Percentiles rank a stretch among this genome's conserved stretches.
These are phyloP conservation scores for Amaranthus palmeri DNA, from an alignment of 148 eudicot species.

Conservation along the genomic window DNA sequence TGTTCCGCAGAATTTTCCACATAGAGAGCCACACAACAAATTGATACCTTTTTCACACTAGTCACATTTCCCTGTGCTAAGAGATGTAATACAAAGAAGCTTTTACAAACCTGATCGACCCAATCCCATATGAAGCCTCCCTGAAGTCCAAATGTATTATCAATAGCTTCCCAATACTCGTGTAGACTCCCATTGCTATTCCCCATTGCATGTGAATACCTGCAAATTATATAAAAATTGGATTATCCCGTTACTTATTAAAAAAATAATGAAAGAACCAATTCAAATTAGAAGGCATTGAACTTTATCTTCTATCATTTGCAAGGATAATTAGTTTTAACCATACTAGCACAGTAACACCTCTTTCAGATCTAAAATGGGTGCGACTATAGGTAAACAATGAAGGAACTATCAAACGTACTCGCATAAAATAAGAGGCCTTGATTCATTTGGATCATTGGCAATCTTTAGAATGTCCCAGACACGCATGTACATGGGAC, in stretches of 20 bases:
- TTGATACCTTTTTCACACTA: no score
- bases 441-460: conserved; percentile 71
- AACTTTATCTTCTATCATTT: background rate
- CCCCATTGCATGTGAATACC: conserved; percentile 98
- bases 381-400: background rate
- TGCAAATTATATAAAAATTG: conserved; percentile 17
- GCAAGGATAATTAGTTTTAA: background rate
- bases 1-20: background rate
- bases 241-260: background rate
- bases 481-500: conserved; percentile 98
- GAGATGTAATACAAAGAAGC: background rate
- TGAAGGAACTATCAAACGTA: conserved; percentile 37
- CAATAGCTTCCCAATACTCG: conserved; percentile 95
- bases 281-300: background rate
- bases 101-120: conserved; percentile 75
- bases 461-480: conserved; percentile 88
- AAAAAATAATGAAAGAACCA: background rate
- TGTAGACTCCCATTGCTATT: conserved; percentile 88
- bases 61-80: background rate
- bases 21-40: background rate
- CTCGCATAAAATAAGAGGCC: conserved; percentile 98
- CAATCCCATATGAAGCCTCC: conserved; percentile 99
- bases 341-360: background rate
- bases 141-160: conserved; percentile 88
- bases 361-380: background rate